A percentile compares a stretch with the other conserved stretches of the same genome.
Evolutionary conservation across 2,329 filamentous ascomycete genomes (phyloP).

Genomic region (Pseudocercospora pini-densiflorae): DNA sequence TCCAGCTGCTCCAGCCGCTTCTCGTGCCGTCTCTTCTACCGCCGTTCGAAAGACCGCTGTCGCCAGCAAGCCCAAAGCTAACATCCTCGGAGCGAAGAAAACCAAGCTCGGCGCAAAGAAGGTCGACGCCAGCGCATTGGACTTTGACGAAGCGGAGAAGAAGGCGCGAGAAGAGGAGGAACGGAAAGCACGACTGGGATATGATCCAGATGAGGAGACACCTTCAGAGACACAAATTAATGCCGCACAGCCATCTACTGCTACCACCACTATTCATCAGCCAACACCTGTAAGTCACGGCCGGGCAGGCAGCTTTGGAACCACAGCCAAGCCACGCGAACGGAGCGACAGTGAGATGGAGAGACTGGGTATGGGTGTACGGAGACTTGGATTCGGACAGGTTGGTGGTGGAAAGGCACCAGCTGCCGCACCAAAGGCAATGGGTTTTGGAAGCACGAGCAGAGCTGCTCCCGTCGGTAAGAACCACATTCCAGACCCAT

Average conservation of each 20-base stretch:
- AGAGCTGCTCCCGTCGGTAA: slow-evolving; percentile 70
- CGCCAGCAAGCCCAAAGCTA: slow-evolving; percentile 67
- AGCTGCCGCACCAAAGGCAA: slow-evolving; percentile 63
- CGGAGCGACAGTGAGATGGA: slow-evolving; percentile 78
- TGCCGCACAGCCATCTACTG: slow-evolving; percentile 48
- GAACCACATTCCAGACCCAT: too few relatives aligned
- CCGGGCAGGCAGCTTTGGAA: slow-evolving; percentile 63
- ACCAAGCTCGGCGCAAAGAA: slow-evolving; percentile 69
- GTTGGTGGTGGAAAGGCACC: slow-evolving; percentile 60
- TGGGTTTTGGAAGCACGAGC: slow-evolving; percentile 75
- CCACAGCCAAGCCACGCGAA: slow-evolving; percentile 57
- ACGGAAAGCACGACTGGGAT: slow-evolving; percentile 91
- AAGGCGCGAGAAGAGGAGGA: slow-evolving; percentile 98
- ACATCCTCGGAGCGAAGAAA: slow-evolving; percentile 73
- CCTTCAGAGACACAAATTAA: slow-evolving; percentile 47
- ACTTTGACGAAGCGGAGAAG: slow-evolving; percentile 97
- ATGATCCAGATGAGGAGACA: slow-evolving; percentile 86
- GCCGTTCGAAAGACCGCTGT: slow-evolving; percentile 77
- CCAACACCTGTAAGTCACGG: slow-evolving; percentile 76
- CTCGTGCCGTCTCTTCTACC: slow-evolving; percentile 75
- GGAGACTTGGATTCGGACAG: slow-evolving; percentile 85
- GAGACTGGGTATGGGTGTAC: slow-evolving; percentile 85
- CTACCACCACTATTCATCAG: slow-evolving; percentile 64
- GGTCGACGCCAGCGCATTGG: slow-evolving; percentile 72
- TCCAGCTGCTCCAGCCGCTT: slow-evolving; percentile 63